These are phyloP conservation scores for Lentinus brumalis DNA, from an alignment of 768 basidiomycete species.

Conservation along the genomic window DNA sequence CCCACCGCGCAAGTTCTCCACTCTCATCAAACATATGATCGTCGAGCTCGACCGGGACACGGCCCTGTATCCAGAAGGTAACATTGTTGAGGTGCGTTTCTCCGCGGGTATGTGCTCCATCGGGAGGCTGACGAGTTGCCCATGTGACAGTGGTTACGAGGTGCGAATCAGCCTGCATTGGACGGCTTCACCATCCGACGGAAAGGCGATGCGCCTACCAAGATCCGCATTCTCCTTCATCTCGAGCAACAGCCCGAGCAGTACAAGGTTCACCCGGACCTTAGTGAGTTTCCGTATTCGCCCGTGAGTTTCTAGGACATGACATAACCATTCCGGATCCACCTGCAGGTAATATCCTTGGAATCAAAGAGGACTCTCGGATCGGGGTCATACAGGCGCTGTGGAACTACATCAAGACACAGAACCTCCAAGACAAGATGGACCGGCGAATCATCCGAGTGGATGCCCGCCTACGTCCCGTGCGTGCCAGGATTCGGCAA, in stretches of 20 bases:
- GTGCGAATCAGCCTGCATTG: constrained; percentile 57
- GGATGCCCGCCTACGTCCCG: constrained; percentile 68
- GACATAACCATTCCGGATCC: background rate
- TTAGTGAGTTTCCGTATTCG: constrained; percentile 46
- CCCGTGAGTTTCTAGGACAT: background rate
- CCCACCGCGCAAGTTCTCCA: constrained; percentile 78
- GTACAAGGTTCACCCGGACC: constrained; percentile 75
- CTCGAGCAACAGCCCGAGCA: constrained; percentile 87
- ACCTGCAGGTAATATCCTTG: constrained; percentile 58
- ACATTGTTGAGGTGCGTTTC: constrained; percentile 81
- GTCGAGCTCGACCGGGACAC: constrained; percentile 89
- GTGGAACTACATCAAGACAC: constrained; percentile 91
- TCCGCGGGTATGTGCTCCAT: background rate
- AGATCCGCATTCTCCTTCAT: constrained; percentile 81
- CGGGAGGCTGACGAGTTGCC: background rate
- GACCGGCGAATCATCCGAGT: constrained; percentile 71
- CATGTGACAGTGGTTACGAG: constrained; percentile 60
- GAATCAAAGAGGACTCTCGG: constrained; percentile 83
- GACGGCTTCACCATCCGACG: constrained; percentile 89
- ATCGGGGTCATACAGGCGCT: constrained; percentile 78
- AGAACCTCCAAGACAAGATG: constrained; percentile 80
- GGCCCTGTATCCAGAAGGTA: constrained; percentile 76
- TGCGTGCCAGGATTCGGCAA: constrained; percentile 33
- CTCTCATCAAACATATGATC: constrained; percentile 79
- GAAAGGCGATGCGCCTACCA: constrained; percentile 76